A percentile compares a stretch with the other conserved stretches of the same genome.
These are phyloP conservation scores for Nannizzia gypsea DNA, from an alignment of 2,329 filamentous ascomycete genomes.

Conservation along the genomic window DNA sequence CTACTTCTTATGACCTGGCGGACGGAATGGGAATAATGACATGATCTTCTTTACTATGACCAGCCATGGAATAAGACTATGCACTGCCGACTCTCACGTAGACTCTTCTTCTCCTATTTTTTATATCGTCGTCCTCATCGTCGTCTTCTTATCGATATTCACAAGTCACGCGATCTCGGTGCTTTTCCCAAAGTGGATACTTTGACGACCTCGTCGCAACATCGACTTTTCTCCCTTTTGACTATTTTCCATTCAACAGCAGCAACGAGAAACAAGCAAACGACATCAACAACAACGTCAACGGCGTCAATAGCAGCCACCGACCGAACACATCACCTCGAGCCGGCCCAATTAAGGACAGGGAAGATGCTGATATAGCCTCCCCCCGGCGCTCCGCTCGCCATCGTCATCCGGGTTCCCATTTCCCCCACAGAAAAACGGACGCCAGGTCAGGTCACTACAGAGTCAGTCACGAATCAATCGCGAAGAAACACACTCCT, in stretches of 20 bases:
- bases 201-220: background rate
- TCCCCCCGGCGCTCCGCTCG: background rate
- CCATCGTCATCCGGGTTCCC: background rate
- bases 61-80: background rate
- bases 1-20: background rate
- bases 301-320: too few species aligned
- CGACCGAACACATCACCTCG: background rate
- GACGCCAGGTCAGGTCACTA: background rate
- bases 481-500: background rate
- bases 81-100: background rate
- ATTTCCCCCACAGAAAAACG: background rate
- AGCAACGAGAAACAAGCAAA: background rate
- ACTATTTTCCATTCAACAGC: too few species aligned
- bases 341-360: background rate
- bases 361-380: background rate
- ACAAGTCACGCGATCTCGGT: background rate
- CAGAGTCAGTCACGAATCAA: too few species aligned
- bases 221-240: background rate
- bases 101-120: background rate
- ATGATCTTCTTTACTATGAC: conserved; percentile 3
- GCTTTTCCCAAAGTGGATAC: background rate
- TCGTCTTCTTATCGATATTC: too few species aligned
- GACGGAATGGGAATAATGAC: conserved; percentile 1
- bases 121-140: background rate
- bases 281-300: background rate